These are phyloP conservation scores for Xylaria castorea DNA, from an alignment of 495 filamentous ascomycete species.

Conservation along the genomic window DNA sequence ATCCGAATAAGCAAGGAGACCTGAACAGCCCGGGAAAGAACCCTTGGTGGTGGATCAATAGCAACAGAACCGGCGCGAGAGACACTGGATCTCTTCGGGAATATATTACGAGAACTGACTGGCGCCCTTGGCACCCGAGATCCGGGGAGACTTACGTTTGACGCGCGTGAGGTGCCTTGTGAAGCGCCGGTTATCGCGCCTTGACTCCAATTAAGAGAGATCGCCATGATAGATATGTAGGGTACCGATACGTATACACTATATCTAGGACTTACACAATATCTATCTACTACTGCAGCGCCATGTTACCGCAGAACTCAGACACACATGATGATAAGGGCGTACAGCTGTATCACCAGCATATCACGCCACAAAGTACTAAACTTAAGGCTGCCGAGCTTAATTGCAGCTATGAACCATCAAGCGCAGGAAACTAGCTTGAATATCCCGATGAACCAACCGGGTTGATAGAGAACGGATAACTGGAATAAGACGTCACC, in stretches of 20 bases:
- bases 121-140: constrained; percentile 11
- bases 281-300: not conserved
- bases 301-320: not conserved
- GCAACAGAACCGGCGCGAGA: not conserved
- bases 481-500: not conserved
- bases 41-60: not conserved
- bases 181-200: constrained; percentile 8
- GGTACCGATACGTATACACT: not conserved
- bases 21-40: not conserved
- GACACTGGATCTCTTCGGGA: not conserved
- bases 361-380: not conserved
- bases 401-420: not conserved
- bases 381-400: not conserved
- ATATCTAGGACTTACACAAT: not conserved
- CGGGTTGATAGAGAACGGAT: not conserved
- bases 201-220: not conserved
- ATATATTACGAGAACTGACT: not conserved
- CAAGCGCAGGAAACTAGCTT: not conserved
- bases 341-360: not conserved
- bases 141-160: constrained; percentile 4
- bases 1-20: not conserved
- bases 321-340: not conserved
- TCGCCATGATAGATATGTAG: not conserved
- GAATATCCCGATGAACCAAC: not conserved
- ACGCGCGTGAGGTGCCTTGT: constrained; percentile 10